Percentiles rank a stretch among this genome's conserved stretches.
Conservation (phyloP, 352 stramenopile species). For the Phytophthora boehmeriae region DNA sequence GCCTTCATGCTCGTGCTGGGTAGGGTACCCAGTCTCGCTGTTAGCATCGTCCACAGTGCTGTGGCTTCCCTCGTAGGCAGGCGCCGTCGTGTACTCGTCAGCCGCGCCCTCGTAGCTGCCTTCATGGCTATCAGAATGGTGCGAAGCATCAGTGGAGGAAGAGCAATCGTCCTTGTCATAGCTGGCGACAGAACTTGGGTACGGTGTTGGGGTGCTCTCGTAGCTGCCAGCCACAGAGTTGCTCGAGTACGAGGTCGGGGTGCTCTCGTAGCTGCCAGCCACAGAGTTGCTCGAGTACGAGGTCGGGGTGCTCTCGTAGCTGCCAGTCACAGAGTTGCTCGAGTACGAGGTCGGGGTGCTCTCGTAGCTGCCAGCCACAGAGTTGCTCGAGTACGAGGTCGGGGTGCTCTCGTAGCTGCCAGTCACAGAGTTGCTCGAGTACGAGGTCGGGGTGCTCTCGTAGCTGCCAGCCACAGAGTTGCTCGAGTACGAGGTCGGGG, state of each 20-base stretch:
- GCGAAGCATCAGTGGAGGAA: neutral
- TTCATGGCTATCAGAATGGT: neutral
- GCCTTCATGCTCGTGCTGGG: conserved; percentile 9
- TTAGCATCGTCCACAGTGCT: neutral
- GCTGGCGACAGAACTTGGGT: too few species aligned
- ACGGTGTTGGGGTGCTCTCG: too few species aligned
- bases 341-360: neutral
- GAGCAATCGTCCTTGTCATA: too few species aligned
- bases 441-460: conserved; percentile 1
- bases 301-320: neutral
- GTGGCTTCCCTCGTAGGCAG: conserved; percentile 11
- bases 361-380: too few species aligned
- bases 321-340: conserved; percentile 3
- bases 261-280: too few species aligned
- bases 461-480: conserved; percentile 10
- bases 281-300: neutral
- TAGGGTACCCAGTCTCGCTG: neutral
- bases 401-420: too few species aligned
- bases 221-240: too few species aligned
- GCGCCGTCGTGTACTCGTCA: conserved; percentile 7
- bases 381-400: too few species aligned
- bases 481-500: neutral
- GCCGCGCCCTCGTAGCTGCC: conserved; percentile 6
- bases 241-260: too few species aligned
- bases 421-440: too few species aligned